Base-by-base conservation (phyloP, 208 protist genomes). In the Eutreptiella sp. region DNA sequence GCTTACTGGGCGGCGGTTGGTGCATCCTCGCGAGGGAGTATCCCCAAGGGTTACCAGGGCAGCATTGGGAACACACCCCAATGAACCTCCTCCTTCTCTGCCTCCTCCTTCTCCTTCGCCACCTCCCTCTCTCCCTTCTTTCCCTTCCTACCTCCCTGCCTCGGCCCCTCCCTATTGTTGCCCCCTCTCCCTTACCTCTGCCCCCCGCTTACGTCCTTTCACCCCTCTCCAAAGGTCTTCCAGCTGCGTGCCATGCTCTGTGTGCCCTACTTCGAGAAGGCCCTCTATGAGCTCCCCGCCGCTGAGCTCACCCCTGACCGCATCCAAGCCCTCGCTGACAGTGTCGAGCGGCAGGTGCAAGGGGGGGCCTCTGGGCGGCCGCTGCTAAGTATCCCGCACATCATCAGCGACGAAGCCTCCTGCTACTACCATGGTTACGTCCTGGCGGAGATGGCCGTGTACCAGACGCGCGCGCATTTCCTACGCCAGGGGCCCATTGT, bases 381-480 rank as follows among this genome's bases (percentile, higher is more conserved):
- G 24, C 14, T 63, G 28, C 33, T 74, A 9, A 33, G 21, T 11
- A 53, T 75, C 24, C 72, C 72, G 26, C 72, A 77, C 29, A 28
- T 77, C n/a, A 34, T 77, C 11, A 47, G 53, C 2, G 63, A 68
- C 29, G 72, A 77, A 24, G 34, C 47, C 4, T 53, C 32, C 31
- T 75, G 63, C 52, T 77, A 77, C 38, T 77, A 77, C 58, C 72
- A 77, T 39, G 66, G 68, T 4, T 76, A 76, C 34, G 55, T 76
- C 9, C 60, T 76, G 24, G 70, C 70, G 4, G 43, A 68, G 39
- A 75, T 72, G 62, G 57, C 67, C 34, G 70, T 75, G 3, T 24
- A 60, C 16, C 48, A 66, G 54, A 46, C 60, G 11, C 38, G 50
- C 16, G 19, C 33, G n/a, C 50, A 57, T 33, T 57, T 57, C 36